Evolutionary conservation across 2,329 filamentous ascomycete genomes (phyloP).

Genomic region (Aspergillus eucalypticola): DNA sequence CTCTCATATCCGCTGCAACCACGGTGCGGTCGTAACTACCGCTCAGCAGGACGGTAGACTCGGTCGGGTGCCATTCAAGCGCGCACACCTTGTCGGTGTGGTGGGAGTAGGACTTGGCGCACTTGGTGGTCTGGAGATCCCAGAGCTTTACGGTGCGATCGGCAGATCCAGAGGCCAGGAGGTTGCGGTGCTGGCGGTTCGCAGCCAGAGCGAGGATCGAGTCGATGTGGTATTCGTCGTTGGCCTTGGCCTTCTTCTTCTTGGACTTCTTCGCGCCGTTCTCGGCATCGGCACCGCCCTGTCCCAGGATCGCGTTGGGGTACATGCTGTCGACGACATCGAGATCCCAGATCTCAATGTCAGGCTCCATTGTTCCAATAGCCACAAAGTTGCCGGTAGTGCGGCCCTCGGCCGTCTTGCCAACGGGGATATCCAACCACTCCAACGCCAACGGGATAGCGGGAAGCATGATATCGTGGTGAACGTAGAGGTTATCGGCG

Average conservation of each 20-base stretch:
- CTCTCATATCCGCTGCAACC: conserved; percentile 94
- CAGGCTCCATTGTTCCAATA: conserved; percentile 94
- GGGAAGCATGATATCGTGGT: conserved; percentile 99
- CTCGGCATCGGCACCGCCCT: conserved; percentile 55
- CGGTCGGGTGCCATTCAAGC: conserved; percentile 84
- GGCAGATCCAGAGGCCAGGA: conserved; percentile 90
- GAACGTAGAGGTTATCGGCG: conserved; percentile 95
- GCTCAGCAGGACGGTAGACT: conserved; percentile 84
- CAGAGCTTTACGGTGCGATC: conserved; percentile 98
- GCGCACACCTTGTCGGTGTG: conserved; percentile 99
- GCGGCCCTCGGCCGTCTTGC: conserved; percentile 66
- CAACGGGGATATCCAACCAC: conserved; percentile 91
- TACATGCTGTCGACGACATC: conserved; percentile 98
- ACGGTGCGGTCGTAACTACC: conserved; percentile 95
- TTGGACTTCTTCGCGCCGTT: conserved; percentile 65
- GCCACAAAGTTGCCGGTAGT: conserved; percentile 86
- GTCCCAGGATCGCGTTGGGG: conserved; percentile 90
- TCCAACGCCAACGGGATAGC: conserved; percentile 94
- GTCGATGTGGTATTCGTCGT: conserved; percentile 91
- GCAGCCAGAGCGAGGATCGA: conserved; percentile 87
- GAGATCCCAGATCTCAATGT: conserved; percentile 98
- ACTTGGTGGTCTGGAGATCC: conserved; percentile 89
- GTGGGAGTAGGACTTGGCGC: conserved; percentile 92
- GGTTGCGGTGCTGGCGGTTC: conserved; percentile 89
- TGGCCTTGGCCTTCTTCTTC: conserved; percentile 87